phyloP scores from a whole-genome alignment of 495 filamentous ascomycete species.

The Hypoxylon fuscum region DNA sequence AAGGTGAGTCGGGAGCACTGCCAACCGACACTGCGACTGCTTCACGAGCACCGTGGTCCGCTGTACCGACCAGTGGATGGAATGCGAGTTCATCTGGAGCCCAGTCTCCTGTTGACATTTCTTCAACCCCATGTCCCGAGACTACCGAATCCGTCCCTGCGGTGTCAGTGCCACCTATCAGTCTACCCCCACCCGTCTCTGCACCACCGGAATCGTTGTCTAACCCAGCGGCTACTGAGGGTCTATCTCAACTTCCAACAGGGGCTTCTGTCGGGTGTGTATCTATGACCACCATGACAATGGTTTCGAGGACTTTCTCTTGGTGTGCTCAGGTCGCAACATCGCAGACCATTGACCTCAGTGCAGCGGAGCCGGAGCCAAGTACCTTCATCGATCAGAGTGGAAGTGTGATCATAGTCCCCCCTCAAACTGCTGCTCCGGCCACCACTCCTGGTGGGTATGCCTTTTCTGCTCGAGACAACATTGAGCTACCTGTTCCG shows the following conservation, averaged over 20 bases:
- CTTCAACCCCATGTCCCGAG: constrained; percentile 14
- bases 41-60: constrained; percentile 38
- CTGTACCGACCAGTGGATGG: constrained; percentile 43
- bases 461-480: constrained; percentile 37
- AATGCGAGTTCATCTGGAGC: constrained; percentile 28
- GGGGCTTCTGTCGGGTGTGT: constrained; percentile 32
- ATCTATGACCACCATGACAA: constrained; percentile 40
- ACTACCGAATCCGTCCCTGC: constrained; percentile 14
- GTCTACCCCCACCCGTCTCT: constrained; percentile 36
- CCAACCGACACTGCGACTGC: constrained; percentile 21
- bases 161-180: constrained; percentile 22
- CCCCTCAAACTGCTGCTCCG: background rate
- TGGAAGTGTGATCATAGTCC: constrained; percentile 10
- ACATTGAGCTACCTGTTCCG: constrained; percentile 23
- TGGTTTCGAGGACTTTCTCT: constrained; percentile 42
- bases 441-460: constrained; percentile 29
- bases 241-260: constrained; percentile 4
- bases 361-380: constrained; percentile 9
- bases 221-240: constrained; percentile 7
- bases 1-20: constrained; percentile 21
- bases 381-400: constrained; percentile 1
- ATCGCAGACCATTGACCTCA: constrained; percentile 3
- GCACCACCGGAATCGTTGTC: no score
- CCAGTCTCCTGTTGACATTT: constrained; percentile 7
- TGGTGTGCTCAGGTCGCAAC: constrained; percentile 43